Percentiles rank a stretch among this genome's conserved stretches.
These are phyloP conservation scores for Straminergon stramineum DNA, from an alignment of 225 moss, liverwort and hornwort genomes.

Conservation along the genomic window DNA sequence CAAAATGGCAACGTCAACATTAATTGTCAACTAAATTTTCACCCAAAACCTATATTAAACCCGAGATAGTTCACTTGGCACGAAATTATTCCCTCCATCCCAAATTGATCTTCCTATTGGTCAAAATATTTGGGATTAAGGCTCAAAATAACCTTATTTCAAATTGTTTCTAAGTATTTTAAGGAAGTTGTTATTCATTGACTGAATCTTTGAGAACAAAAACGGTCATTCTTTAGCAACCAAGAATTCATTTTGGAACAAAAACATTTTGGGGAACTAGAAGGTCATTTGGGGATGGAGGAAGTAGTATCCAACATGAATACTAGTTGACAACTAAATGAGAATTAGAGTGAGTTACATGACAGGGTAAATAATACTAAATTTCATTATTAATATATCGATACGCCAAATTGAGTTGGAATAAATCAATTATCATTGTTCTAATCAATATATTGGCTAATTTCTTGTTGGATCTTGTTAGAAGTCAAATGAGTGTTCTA, in stretches of 20 bases:
- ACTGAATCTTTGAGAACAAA: too few relatives aligned
- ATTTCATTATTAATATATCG: background rate
- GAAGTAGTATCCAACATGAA: background rate
- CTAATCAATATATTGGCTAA: too few relatives aligned
- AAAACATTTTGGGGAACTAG: too few relatives aligned
- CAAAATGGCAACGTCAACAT: background rate
- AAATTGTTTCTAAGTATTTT: too few relatives aligned
- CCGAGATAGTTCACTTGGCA: background rate
- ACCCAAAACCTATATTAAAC: rapidly evolving
- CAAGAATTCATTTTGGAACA: too few relatives aligned
- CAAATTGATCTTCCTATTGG: too few relatives aligned
- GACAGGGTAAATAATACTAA: background rate
- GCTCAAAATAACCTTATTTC: too few relatives aligned
- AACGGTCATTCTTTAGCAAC: too few relatives aligned
- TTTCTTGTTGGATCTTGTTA: background rate
- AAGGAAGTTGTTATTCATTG: too few relatives aligned
- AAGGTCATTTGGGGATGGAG: too few relatives aligned
- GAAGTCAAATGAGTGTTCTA: background rate
- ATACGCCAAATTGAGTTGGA: rapidly evolving
- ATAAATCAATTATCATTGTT: background rate
- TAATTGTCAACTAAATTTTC: background rate
- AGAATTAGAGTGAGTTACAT: rapidly evolving
- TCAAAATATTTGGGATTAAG: too few relatives aligned
- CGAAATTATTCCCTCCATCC: background rate
- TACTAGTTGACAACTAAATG: background rate